A percentile compares a stretch with the other conserved stretches of the same genome.
These are phyloP conservation scores for Wickerhamiella lipophila DNA, from an alignment of 805 yeast genomes.

Conservation along the genomic window DNA sequence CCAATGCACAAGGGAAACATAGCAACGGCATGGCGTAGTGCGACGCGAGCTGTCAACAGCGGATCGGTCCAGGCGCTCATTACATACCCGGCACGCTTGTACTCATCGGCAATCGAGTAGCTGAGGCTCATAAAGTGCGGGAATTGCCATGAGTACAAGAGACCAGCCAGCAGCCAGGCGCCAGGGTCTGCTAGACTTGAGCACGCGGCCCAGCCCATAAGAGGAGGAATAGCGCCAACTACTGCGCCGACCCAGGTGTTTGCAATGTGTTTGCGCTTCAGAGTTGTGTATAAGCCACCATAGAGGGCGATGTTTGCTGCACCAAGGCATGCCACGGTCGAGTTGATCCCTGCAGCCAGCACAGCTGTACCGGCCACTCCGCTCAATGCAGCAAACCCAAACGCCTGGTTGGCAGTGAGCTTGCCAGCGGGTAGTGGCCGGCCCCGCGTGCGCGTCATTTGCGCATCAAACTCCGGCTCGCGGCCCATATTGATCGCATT, in stretches of 20 bases:
- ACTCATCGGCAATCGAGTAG: slow-evolving; percentile 78
- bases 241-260: slow-evolving; percentile 98
- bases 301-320: slow-evolving; percentile 66
- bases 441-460: slow-evolving; percentile 76
- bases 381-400: slow-evolving; percentile 56
- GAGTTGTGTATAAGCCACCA: slow-evolving; percentile 81
- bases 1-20: slow-evolving; percentile 93
- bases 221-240: slow-evolving; percentile 97
- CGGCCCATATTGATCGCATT: slow-evolving; percentile 96
- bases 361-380: slow-evolving; percentile 61
- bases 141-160: slow-evolving; percentile 95
- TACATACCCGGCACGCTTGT: slow-evolving; percentile 87
- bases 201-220: slow-evolving; percentile 98
- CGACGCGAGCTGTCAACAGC: slow-evolving; percentile 80
- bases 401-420: slow-evolving; percentile 66
- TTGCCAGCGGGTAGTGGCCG: slow-evolving; percentile 85
- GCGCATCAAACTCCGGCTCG: slow-evolving; percentile 77
- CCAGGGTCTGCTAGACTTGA: slow-evolving; percentile 59
- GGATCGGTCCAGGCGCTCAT: slow-evolving; percentile 96
- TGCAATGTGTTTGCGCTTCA: slow-evolving; percentile 69
- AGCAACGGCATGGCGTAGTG: slow-evolving; percentile 73
- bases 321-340: slow-evolving; percentile 75
- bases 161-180: slow-evolving; percentile 85
- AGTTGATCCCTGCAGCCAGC: slow-evolving; percentile 70
- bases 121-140: slow-evolving; percentile 93